These are phyloP conservation scores for Rhizomucor pusillus DNA, from an alignment of 371 early-diverging fungal genomes.

Conservation along the genomic window DNA sequence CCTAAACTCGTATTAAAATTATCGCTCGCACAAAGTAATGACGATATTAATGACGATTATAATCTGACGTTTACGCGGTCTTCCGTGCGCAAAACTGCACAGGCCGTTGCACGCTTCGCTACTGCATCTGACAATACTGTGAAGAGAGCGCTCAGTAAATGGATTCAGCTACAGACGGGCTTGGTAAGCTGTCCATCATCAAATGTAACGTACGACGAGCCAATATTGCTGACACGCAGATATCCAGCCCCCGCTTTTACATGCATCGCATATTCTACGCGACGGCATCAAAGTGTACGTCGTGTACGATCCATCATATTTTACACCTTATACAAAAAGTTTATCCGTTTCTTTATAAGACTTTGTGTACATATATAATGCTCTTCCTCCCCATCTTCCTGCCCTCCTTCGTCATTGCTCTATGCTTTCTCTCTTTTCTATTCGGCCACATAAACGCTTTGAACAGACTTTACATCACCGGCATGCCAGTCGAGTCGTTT, in stretches of 20 bases:
- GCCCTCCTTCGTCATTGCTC: background rate
- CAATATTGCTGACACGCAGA: too few species aligned
- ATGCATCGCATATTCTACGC: slow-evolving; percentile 15
- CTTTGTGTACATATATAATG: background rate
- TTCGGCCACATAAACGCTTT: slow-evolving; percentile 9
- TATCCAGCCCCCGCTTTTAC: slow-evolving; percentile 10
- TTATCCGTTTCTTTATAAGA: slow-evolving; percentile 5
- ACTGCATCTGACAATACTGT: slow-evolving; percentile 9
- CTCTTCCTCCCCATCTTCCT: background rate
- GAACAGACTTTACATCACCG: slow-evolving; percentile 4
- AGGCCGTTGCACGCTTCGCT: slow-evolving; percentile 9
- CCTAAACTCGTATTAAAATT: slow-evolving; percentile 19
- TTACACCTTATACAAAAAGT: too few species aligned
- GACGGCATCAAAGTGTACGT: slow-evolving; percentile 18
- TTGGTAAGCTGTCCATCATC: too few species aligned
- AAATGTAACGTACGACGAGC: too few species aligned
- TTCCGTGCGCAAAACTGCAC: background rate
- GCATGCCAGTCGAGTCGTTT: slow-evolving; percentile 15
- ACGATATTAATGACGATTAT: slow-evolving; percentile 4
- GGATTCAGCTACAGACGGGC: slow-evolving; percentile 12
- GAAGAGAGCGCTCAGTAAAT: slow-evolving; percentile 9
- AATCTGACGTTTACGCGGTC: slow-evolving; percentile 2
- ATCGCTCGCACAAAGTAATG: background rate
- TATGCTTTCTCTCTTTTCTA: background rate
- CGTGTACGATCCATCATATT: slow-evolving; percentile 13